Conservation (phyloP, 768 basidiomycete species). For the Pleurotus sapidus region DNA sequence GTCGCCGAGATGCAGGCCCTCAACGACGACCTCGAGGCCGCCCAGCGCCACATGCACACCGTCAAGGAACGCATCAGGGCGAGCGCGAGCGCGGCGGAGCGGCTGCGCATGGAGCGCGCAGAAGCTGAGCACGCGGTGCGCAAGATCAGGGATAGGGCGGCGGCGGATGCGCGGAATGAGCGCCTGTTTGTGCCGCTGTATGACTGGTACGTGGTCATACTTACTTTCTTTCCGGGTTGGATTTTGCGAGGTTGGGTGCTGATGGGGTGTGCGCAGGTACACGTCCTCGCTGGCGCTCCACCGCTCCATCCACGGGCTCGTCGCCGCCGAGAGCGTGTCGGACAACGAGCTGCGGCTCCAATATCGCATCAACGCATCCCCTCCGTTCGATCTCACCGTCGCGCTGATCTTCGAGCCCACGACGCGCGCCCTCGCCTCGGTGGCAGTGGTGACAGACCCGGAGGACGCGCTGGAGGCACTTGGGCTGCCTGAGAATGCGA, state of each 20-base stretch:
- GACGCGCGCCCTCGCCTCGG: conserved; percentile 62
- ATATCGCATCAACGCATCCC: conserved; percentile 44
- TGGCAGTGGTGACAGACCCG: conserved; percentile 48
- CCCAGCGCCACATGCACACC: conserved; percentile 46
- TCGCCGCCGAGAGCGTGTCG: conserved; percentile 55
- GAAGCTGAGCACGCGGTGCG: conserved; percentile 72
- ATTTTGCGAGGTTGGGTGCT: neutral
- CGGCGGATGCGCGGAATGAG: conserved; percentile 65
- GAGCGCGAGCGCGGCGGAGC: conserved; percentile 54
- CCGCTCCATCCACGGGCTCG: conserved; percentile 55
- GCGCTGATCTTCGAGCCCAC: conserved; percentile 69
- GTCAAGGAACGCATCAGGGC: conserved; percentile 64
- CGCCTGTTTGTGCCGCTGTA: conserved; percentile 61
- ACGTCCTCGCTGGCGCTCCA: conserved; percentile 67
- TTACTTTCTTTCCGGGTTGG: no score
- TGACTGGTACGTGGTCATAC: conserved; percentile 51
- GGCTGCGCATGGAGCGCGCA: conserved; percentile 53
- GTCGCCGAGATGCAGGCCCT: conserved; percentile 78
- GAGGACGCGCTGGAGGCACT: conserved; percentile 35
- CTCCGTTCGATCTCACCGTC: conserved; percentile 41
- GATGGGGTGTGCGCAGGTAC: conserved; percentile 47
- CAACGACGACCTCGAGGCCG: conserved; percentile 57
- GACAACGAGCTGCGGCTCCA: conserved; percentile 78
- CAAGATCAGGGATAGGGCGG: conserved; percentile 26
- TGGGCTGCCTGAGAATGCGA: conserved; percentile 23